These are phyloP conservation scores for Musa itinerans DNA, from an alignment of 176 grass and related monocot genomes.

Conservation along the genomic window DNA sequence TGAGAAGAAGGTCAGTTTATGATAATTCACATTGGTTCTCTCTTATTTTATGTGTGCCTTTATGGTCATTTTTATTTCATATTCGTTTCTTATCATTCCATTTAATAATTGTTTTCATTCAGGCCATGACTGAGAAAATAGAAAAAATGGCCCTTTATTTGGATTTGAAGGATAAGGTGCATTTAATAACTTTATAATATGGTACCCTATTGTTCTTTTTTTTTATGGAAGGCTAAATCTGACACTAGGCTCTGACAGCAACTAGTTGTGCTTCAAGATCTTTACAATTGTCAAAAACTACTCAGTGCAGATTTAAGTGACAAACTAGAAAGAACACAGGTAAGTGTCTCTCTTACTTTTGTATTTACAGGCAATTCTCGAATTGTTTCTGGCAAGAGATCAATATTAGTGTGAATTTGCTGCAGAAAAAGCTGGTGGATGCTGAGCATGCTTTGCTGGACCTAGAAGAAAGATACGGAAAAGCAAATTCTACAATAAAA, in stretches of 20 bases:
- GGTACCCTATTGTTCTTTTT: neutral
- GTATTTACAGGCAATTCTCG: neutral
- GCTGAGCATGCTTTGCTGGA: slow-evolving; percentile 38
- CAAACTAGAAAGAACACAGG: slow-evolving; percentile 45
- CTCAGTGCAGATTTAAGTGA: slow-evolving; percentile 46
- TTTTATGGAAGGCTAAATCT: slow-evolving; percentile 10
- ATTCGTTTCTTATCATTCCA: neutral
- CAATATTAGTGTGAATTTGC: slow-evolving; percentile 5
- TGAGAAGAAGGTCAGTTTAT: slow-evolving; percentile 55
- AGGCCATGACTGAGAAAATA: slow-evolving; percentile 72
- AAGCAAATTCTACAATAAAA: slow-evolving; percentile 56
- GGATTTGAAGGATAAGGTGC: slow-evolving; percentile 72
- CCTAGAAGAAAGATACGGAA: slow-evolving; percentile 46
- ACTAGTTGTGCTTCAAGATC: slow-evolving; percentile 51
- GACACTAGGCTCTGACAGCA: slow-evolving; percentile 36
- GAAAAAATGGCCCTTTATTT: slow-evolving; percentile 58
- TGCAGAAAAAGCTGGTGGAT: slow-evolving; percentile 58
- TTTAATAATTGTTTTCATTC: neutral
- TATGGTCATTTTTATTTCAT: neutral
- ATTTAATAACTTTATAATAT: neutral
- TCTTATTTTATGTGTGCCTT: neutral
- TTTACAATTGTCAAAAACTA: slow-evolving; percentile 54
- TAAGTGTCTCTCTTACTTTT: slow-evolving; percentile 16
- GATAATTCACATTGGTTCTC: neutral
- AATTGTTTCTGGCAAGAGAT: slow-evolving; percentile 3